A percentile compares a stretch with the other conserved stretches of the same genome.
These are phyloP conservation scores for Luvunga scandens DNA, from an alignment of 345 rosid genomes.

Conservation along the genomic window DNA sequence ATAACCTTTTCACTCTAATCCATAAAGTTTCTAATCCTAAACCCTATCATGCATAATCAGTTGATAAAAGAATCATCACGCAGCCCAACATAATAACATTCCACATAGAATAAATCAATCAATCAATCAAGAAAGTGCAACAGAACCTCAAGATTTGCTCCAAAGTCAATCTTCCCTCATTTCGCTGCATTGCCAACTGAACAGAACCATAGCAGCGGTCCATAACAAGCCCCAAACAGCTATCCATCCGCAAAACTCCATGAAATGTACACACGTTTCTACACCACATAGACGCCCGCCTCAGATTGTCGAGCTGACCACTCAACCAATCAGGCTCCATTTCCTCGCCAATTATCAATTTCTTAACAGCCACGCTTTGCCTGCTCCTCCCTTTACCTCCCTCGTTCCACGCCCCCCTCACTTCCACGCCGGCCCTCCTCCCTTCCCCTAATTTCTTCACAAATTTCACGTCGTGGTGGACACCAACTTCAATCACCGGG, in stretches of 20 bases:
- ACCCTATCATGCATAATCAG: background rate
- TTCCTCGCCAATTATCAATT: constrained; percentile 59
- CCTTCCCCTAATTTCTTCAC: constrained; percentile 64
- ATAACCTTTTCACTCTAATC: background rate
- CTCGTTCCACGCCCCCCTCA: constrained; percentile 64
- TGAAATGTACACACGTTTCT: constrained; percentile 90
- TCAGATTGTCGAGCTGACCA: constrained; percentile 71
- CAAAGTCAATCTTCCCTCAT: constrained; percentile 91
- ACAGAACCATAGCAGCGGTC: constrained; percentile 87
- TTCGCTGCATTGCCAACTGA: constrained; percentile 80
- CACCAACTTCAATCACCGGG: constrained; percentile 71
- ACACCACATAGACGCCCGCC: constrained; percentile 88
- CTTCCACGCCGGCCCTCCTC: constrained; percentile 65
- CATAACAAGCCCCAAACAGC: constrained; percentile 67
- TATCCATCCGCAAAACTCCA: constrained; percentile 69
- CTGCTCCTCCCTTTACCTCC: constrained; percentile 49
- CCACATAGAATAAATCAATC: background rate
- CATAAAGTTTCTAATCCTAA: background rate
- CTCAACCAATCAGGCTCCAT: constrained; percentile 80
- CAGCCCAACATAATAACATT: background rate
- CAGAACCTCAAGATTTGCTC: constrained; percentile 90
- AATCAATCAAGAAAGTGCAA: background rate
- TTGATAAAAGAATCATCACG: background rate
- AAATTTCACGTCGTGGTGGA: constrained; percentile 67
- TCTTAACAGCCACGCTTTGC: constrained; percentile 74